Percentiles rank a stretch among this genome's conserved stretches.
Evolutionary conservation across 2,329 filamentous ascomycete genomes (phyloP).

Genomic region (Plectosphaerella sp.): DNA sequence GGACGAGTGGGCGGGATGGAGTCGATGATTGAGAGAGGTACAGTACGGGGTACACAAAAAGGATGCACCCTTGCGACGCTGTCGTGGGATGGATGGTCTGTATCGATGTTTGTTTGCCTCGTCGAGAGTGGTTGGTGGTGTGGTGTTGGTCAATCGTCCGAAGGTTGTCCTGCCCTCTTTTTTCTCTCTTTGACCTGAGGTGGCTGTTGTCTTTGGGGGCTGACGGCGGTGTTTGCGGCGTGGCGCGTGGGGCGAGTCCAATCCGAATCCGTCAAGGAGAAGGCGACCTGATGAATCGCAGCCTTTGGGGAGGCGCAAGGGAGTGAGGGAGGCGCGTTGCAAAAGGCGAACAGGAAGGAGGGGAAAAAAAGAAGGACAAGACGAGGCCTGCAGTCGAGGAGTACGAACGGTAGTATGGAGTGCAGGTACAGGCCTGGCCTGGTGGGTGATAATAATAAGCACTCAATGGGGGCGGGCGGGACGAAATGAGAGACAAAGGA

Average conservation of each 20-base stretch:
- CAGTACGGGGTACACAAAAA: too few relatives aligned
- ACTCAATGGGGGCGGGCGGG: background rate
- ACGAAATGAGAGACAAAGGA: background rate
- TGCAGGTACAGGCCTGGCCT: background rate
- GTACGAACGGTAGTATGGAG: background rate
- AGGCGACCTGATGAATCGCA: background rate
- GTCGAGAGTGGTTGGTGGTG: background rate
- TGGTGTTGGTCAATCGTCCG: background rate
- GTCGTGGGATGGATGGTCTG: background rate
- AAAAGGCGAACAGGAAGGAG: slow-evolving; percentile 4
- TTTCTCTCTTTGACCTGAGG: background rate
- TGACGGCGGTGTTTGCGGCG: background rate
- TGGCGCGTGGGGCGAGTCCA: background rate
- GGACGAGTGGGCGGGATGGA: background rate
- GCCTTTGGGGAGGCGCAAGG: background rate
- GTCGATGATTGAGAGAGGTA: too few relatives aligned
- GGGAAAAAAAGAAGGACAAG: slow-evolving; percentile 4
- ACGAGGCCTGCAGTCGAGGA: slow-evolving; percentile 1
- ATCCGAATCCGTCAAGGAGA: background rate
- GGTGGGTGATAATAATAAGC: slow-evolving; percentile 3
- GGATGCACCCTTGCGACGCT: background rate
- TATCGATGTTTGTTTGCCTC: too few relatives aligned
- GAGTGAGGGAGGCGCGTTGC: background rate
- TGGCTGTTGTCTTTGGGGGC: background rate
- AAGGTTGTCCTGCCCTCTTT: background rate